Evolutionary conservation across 1,284 basidiomycete genomes (phyloP), one percentile per base, ranked within the genome.

Genomic region (Pascua guehoae): DNA sequence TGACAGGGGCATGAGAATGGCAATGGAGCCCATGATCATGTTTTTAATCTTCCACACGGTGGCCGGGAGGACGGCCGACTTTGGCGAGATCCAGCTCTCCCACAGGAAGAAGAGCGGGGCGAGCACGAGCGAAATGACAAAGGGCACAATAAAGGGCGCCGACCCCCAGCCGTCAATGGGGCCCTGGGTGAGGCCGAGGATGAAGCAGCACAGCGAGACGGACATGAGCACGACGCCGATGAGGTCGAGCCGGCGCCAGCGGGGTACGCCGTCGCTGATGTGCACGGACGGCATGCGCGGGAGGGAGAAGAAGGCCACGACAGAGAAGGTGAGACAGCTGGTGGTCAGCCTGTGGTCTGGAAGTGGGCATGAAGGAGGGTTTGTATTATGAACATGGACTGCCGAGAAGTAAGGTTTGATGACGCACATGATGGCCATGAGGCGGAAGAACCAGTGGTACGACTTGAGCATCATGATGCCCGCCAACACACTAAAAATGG

Each of bases 371-470:
- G 4, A 32, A 7, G 24, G 24, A 32, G 24, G 24, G 24, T 32
- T 32, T 32, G 24, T 32, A 7, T 4, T 32, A 32, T 32, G 24
- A 32, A 32, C 3, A 32, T 32, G 24, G 24, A 4, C 24, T 32
- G 24, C 7, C 24, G 24, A 38, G 40, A n/a, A 15, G 15, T 38
- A 32, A 10, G 18, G 11, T 41, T 37, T 24, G 32, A 50, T 2
- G 49, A 43, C 43, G 37, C n/a, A 54, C 43, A 54, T 38, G 5
- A 54, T 71, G 15, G 68, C 65, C 43, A 76, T 63, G 55, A 73
- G 62, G 42, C 72, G 69, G 66, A 76, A 75, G 60, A 74, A 73
- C 72, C 72, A 70, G 56, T 60, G 32, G 58, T 64, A 68, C n/a
- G 45, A 56, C 9, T 66, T 65, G 10, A 72, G 51, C 71, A 73